Conservation (phyloP, 2,329 filamentous ascomycete genomes). For the Dendryphion nanum region DNA sequence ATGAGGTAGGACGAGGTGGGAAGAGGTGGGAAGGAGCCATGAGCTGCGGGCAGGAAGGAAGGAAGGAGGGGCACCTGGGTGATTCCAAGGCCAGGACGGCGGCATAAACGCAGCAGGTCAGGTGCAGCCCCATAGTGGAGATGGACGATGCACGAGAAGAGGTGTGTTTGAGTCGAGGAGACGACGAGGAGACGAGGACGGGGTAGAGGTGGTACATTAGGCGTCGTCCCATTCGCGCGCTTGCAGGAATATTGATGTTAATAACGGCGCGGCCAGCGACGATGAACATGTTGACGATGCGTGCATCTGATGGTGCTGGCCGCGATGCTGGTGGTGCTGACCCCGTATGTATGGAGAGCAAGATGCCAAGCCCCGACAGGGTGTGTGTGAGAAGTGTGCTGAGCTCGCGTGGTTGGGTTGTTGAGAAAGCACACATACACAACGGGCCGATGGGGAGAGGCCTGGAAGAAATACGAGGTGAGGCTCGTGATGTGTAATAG, state of each 20-base stretch:
- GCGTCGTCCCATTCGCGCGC: too few species aligned
- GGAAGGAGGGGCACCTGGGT: too few species aligned
- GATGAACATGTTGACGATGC: not conserved
- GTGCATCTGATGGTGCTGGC: too few species aligned
- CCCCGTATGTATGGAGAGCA: not conserved
- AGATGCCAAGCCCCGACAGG: not conserved
- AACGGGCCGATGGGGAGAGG: too few species aligned
- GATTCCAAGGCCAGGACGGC: too few species aligned
- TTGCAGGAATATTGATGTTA: not conserved
- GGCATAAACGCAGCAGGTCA: too few species aligned
- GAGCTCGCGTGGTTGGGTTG: too few species aligned
- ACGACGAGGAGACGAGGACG: not conserved
- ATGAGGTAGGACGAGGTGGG: not conserved
- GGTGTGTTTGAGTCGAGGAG: not conserved
- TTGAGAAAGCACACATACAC: too few species aligned
- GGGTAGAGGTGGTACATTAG: not conserved
- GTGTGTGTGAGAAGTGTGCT: not conserved
- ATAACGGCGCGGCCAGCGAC: not conserved
- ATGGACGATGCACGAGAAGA: not conserved
- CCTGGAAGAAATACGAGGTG: too few species aligned
- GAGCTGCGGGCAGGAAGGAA: not conserved
- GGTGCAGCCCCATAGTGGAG: not conserved
- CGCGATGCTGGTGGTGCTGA: too few species aligned
- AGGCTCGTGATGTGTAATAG: too few species aligned
- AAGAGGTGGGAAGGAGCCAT: not conserved